Evolutionary conservation across 164 flowering plant genomes (phyloP).

Genomic region (Vitis amurensis): DNA sequence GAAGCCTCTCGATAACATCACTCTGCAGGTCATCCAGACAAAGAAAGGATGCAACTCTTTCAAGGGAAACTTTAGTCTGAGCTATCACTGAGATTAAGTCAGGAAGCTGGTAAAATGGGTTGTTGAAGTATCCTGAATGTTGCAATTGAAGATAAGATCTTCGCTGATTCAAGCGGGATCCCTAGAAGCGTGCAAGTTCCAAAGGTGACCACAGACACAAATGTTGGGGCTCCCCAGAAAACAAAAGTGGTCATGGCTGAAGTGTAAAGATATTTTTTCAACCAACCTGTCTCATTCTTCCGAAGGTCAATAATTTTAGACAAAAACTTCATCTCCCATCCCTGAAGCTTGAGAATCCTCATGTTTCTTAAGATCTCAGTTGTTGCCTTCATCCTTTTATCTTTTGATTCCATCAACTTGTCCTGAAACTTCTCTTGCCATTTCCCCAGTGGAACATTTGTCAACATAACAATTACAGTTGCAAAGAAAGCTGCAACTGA

Average conservation of each 20-base stretch:
- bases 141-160: conserved; percentile 72
- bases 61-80: conserved; percentile 77
- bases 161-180: conserved; percentile 67
- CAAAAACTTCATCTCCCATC: conserved; percentile 77
- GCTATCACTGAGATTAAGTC: conserved; percentile 58
- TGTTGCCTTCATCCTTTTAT: conserved; percentile 63
- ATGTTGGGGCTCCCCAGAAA: conserved; percentile 65
- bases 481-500: conserved; percentile 52
- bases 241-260: conserved; percentile 40
- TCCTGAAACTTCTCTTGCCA: conserved; percentile 52
- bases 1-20: conserved; percentile 49
- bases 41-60: conserved; percentile 61
- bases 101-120: conserved; percentile 77
- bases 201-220: conserved; percentile 62
- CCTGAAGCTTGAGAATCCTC: conserved; percentile 84
- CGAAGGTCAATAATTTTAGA: conserved; percentile 53
- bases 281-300: conserved; percentile 54
- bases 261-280: conserved; percentile 51
- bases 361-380: conserved; percentile 71
- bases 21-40: conserved; percentile 49
- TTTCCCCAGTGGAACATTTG: conserved; percentile 54
- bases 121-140: conserved; percentile 72
- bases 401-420: conserved; percentile 70
- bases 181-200: conserved; percentile 54
- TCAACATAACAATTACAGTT: conserved; percentile 53